Conservation (phyloP, 768 basidiomycete genomes). For the Roridomyces roridus region DNA sequence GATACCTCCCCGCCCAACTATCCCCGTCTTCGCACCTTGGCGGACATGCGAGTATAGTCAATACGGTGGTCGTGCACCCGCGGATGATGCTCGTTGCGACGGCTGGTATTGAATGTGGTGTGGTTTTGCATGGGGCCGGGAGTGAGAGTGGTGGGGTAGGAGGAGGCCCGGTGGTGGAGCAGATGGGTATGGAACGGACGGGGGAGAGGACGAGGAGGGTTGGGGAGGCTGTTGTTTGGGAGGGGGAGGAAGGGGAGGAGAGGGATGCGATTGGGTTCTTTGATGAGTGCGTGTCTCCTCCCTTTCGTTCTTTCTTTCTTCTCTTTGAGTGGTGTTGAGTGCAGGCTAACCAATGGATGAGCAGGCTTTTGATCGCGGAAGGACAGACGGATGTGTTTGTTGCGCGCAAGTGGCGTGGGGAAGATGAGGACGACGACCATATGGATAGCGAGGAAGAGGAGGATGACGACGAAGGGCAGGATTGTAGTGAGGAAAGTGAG, state of each 20-base stretch:
- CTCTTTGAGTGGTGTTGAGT: too few species aligned
- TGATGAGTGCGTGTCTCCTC: conserved; percentile 11
- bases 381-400: conserved; percentile 8
- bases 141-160: background rate
- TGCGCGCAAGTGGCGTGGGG: background rate
- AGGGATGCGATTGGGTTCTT: conserved; percentile 8
- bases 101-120: conserved; percentile 74
- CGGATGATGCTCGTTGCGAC: conserved; percentile 69
- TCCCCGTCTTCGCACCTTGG: conserved; percentile 62
- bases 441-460: background rate
- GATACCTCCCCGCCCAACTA: conserved; percentile 67
- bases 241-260: background rate
- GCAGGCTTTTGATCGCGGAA: conserved; percentile 6
- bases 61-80: conserved; percentile 76
- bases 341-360: background rate
- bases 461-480: background rate
- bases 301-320: background rate
- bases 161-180: too few species aligned
- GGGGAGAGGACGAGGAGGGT: conserved; percentile 3
- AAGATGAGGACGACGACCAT: background rate
- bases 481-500: background rate
- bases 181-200: background rate
- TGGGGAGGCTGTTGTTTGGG: conserved; percentile 5
- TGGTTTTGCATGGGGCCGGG: conserved; percentile 69
- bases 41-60: conserved; percentile 84